Evolutionary conservation across 1,139 yeast genomes (phyloP), one percentile per base, ranked within the genome.

Genomic region (Pichia sp.): DNA sequence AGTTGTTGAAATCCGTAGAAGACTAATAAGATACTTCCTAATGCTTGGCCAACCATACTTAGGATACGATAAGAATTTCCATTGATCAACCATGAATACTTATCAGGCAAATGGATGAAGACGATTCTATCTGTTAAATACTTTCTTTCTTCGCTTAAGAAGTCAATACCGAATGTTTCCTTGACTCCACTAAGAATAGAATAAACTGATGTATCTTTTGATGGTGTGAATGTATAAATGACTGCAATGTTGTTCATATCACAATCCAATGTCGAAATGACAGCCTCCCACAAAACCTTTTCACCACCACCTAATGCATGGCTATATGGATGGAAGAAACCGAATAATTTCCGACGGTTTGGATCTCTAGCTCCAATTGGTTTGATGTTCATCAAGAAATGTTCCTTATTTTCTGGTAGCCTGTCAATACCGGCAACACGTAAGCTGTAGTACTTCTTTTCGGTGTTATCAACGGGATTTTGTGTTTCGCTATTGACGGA

Each of bases 261-360:
- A 34, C 73, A 69, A 11, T 66, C 58, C 51, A 91, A 70, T 0
- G 96, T 87, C 22, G 85, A 76, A 55, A 79, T 75, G 7, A 93
- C 88, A 0, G 97, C 96, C 48, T 88, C 90, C 99, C 99, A 94
- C 40, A 94, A 72, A 0, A 94, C 99, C 44, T 95, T 77, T 65
- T 94, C 99, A 21, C 99, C 99, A 34, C 99, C 99, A 18, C 99
- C 99, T 34, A 96, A 96, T 40, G 96, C 94, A 63, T 88, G 88
- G 54, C 97, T 91, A 58, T 85, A 87, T 0, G 99, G 99, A 67
- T 94, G 99, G 71, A 93, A 90, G 62, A 87, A 91, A 7, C 98
- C 99, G 59, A 72, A 85, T 18, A 88, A 63, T 18, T 71, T 54
- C 43, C 63, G 70, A 38, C 85, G 67, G 35, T 58, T 62, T 6